Conservation (phyloP, 108 stramenopile species). For the Licmophora abbreviata region DNA sequence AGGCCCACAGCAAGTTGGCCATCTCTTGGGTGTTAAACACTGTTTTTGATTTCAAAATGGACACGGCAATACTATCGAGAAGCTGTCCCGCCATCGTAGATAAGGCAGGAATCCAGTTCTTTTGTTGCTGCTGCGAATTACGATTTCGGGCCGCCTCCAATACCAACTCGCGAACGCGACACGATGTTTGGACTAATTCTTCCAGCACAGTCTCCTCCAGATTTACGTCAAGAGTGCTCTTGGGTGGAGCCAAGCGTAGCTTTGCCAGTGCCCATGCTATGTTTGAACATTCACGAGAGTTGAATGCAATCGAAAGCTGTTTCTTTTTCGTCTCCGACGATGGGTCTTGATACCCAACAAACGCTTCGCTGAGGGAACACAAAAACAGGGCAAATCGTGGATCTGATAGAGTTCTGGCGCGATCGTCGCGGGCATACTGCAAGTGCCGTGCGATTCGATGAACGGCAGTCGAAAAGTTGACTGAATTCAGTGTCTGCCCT, state of each 20-base stretch:
- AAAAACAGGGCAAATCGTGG: constrained; percentile 72
- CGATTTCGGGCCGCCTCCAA: constrained; percentile 30
- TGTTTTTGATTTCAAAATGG: constrained; percentile 3
- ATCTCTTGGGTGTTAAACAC: constrained; percentile 48
- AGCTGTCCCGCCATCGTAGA: constrained; percentile 52
- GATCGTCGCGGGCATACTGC: constrained; percentile 11
- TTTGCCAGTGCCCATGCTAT: constrained; percentile 79
- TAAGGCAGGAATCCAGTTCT: constrained; percentile 57
- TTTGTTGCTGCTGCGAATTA: background rate
- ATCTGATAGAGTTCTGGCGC: constrained; percentile 47
- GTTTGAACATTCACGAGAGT: constrained; percentile 60
- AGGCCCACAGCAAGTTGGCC: constrained; percentile 57
- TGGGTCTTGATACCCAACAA: constrained; percentile 14
- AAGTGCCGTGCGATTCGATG: constrained; percentile 58
- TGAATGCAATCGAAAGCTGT: constrained; percentile 21
- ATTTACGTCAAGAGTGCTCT: constrained; percentile 34
- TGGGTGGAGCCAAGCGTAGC: constrained; percentile 53
- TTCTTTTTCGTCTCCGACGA: constrained; percentile 13
- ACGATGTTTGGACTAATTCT: constrained; percentile 24
- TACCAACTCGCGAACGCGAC: constrained; percentile 27
- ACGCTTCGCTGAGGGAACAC: constrained; percentile 56
- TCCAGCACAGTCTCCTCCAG: constrained; percentile 29
- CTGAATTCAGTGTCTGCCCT: constrained; percentile 47
- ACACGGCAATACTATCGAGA: constrained; percentile 48
- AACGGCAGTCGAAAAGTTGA: constrained; percentile 71